A percentile compares a stretch with the other conserved stretches of the same genome.
Conservation (phyloP, 1,284 basidiomycete genomes). For the Mycena citricolor region DNA sequence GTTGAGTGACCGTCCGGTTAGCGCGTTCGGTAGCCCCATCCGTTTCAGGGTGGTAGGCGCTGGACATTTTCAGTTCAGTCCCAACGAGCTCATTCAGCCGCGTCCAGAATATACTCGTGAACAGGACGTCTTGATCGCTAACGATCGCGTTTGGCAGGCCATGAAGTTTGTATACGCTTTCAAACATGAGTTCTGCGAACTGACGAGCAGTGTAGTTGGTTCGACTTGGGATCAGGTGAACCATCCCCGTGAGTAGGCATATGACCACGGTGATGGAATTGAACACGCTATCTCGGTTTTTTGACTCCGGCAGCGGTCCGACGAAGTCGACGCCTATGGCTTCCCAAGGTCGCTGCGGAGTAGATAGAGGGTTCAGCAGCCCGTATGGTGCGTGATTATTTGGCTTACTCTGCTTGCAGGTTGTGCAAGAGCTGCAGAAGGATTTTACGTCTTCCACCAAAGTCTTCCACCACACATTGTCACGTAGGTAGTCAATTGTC, state of each 20-base stretch:
- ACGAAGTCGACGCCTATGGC: constrained; percentile 41
- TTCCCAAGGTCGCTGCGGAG: constrained; percentile 33
- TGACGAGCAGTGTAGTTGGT: constrained; percentile 33
- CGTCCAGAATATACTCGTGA: constrained; percentile 41
- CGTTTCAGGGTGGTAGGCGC: constrained; percentile 10
- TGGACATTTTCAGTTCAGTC: constrained; percentile 7
- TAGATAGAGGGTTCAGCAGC: constrained; percentile 29
- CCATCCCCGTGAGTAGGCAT: constrained; percentile 35
- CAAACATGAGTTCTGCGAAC: constrained; percentile 36
- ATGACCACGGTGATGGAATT: constrained; percentile 38
- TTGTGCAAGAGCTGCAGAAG: constrained; percentile 41
- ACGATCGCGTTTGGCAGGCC: constrained; percentile 38
- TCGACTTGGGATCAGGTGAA: constrained; percentile 30
- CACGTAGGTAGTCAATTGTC: constrained; percentile 32
- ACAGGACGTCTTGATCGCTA: constrained; percentile 40
- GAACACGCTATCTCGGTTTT: constrained; percentile 28
- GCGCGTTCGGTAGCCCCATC: constrained; percentile 10
- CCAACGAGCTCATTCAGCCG: constrained; percentile 9
- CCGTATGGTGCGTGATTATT: constrained; percentile 35
- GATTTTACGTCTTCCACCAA: constrained; percentile 28
- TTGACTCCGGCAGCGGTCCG: constrained; percentile 34
- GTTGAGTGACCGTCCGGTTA: constrained; percentile 8
- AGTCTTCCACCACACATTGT: constrained; percentile 36
- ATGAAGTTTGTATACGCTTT: constrained; percentile 36
- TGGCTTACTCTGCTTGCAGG: constrained; percentile 30